phyloP scores from a whole-genome alignment of 1,284 basidiomycete genomes.

The Psilocybe mexicana region DNA sequence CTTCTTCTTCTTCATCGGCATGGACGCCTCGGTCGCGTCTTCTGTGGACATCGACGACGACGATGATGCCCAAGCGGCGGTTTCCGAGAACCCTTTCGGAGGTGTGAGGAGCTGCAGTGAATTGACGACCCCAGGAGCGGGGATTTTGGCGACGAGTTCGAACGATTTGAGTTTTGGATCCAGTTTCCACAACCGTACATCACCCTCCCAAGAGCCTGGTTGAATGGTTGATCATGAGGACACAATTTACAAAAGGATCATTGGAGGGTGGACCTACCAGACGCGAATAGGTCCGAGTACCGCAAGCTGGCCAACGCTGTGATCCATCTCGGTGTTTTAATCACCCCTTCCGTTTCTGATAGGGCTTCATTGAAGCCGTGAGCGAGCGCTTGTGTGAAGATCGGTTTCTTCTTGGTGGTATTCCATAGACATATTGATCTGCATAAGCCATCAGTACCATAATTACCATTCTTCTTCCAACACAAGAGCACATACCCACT shows the following conservation, averaged over 20 bases:
- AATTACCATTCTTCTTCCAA: not conserved
- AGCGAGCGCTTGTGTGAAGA: conserved; percentile 82
- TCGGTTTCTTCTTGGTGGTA: conserved; percentile 94
- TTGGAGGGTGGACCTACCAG: conserved; percentile 52
- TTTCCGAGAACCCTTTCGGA: conserved; percentile 49
- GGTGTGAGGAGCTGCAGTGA: conserved; percentile 80
- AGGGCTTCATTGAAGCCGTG: conserved; percentile 81
- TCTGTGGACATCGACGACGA: not conserved
- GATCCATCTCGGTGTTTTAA: conserved; percentile 87
- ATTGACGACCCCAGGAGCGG: conserved; percentile 83
- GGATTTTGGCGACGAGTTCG: conserved; percentile 59
- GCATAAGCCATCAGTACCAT: conserved; percentile 8
- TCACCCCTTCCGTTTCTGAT: conserved; percentile 73
- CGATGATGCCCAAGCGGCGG: conserved; percentile 42
- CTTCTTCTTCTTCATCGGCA: conserved; percentile 13
- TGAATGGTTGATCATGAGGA: conserved; percentile 1
- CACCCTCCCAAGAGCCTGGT: conserved; percentile 89
- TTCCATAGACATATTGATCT: conserved; percentile 93
- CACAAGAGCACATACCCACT: conserved; percentile 65
- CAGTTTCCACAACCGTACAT: conserved; percentile 88
- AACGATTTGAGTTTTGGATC: conserved; percentile 79
- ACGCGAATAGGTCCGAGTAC: conserved; percentile 91
- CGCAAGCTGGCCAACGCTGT: conserved; percentile 80
- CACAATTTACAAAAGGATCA: conserved; percentile 9
- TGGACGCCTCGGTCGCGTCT: not conserved